These are phyloP conservation scores for Echium plantagineum DNA, from an alignment of 257 asterid genomes.

Conservation along the genomic window DNA sequence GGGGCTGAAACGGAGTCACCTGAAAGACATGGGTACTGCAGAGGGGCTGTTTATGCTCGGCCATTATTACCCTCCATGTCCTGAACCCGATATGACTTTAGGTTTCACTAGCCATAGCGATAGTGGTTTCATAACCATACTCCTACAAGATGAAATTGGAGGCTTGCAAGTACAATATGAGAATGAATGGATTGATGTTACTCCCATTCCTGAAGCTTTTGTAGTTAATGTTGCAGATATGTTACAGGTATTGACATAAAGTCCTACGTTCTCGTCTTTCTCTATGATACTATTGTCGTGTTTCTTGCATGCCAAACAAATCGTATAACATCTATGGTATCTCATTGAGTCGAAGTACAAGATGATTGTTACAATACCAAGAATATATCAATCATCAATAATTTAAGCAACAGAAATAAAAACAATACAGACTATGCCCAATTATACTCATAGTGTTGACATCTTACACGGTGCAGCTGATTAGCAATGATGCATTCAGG, in stretches of 20 bases:
- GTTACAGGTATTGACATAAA: not conserved
- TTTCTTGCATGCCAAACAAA: too few relatives aligned
- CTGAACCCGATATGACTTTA: slow-evolving; percentile 20
- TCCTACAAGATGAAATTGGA: slow-evolving; percentile 19
- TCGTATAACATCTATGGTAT: too few relatives aligned
- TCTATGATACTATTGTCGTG: too few relatives aligned
- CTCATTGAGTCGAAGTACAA: too few relatives aligned
- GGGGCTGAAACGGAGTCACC: slow-evolving; percentile 12
- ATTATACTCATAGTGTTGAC: too few relatives aligned
- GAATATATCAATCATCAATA: too few relatives aligned
- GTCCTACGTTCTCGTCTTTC: too few relatives aligned
- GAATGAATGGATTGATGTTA: slow-evolving; percentile 21
- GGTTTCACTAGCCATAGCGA: slow-evolving; percentile 19
- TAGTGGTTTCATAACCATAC: slow-evolving; percentile 15
- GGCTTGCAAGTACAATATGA: slow-evolving; percentile 20
- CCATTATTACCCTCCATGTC: slow-evolving; percentile 24
- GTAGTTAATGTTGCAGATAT: slow-evolving; percentile 21
- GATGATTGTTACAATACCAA: too few relatives aligned
- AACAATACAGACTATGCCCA: too few relatives aligned
- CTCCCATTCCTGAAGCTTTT: slow-evolving; percentile 12
- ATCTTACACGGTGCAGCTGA: slow-evolving; percentile 16
- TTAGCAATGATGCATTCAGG: slow-evolving; percentile 20
- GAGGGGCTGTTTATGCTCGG: slow-evolving; percentile 11
- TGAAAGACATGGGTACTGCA: slow-evolving; percentile 24
- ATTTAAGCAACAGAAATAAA: too few relatives aligned